A percentile compares a stretch with the other conserved stretches of the same genome.
phyloP scores from a whole-genome alignment of 1,284 basidiomycete species.

The Chondrostereum purpureum region DNA sequence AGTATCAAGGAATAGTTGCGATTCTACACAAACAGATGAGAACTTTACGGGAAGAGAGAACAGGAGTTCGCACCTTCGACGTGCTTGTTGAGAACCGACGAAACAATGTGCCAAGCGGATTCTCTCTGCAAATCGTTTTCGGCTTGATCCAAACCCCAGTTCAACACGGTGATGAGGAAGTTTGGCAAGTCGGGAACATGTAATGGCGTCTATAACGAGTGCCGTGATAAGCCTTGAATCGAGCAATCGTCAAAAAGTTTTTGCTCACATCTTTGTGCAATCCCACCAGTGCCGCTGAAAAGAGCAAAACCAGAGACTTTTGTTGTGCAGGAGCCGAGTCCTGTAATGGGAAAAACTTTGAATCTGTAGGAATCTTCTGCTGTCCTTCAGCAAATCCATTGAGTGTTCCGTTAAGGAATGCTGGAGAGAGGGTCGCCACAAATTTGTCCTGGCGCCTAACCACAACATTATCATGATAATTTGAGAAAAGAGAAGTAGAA shows the following conservation, averaged over 20 bases:
- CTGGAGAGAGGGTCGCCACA: conserved; percentile 42
- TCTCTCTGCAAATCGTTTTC: conserved; percentile 52
- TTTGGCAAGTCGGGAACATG: conserved; percentile 38
- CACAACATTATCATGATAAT: conserved; percentile 5
- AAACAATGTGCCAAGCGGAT: conserved; percentile 55
- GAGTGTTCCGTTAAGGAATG: conserved; percentile 56
- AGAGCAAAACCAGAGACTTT: conserved; percentile 59
- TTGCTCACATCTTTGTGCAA: conserved; percentile 58
- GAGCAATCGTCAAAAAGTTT: neutral
- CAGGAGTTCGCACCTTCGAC: conserved; percentile 41
- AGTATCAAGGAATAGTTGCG: conserved; percentile 38
- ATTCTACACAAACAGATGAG: conserved; percentile 28
- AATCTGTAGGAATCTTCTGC: conserved; percentile 35
- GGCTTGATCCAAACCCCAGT: conserved; percentile 50
- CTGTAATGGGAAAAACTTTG: conserved; percentile 39
- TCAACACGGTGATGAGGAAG: conserved; percentile 49
- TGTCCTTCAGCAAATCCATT: conserved; percentile 48
- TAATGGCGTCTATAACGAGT: conserved; percentile 40
- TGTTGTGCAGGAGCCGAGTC: conserved; percentile 37
- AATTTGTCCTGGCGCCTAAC: conserved; percentile 55
- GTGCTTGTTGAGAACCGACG: conserved; percentile 74
- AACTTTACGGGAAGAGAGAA: too few species aligned
- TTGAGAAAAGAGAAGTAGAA: conserved; percentile 5
- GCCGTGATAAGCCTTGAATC: neutral
- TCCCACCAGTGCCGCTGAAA: conserved; percentile 58